These are phyloP conservation scores for Hibiscus tridactylites DNA, from an alignment of 345 rosid genomes.

Conservation along the genomic window DNA sequence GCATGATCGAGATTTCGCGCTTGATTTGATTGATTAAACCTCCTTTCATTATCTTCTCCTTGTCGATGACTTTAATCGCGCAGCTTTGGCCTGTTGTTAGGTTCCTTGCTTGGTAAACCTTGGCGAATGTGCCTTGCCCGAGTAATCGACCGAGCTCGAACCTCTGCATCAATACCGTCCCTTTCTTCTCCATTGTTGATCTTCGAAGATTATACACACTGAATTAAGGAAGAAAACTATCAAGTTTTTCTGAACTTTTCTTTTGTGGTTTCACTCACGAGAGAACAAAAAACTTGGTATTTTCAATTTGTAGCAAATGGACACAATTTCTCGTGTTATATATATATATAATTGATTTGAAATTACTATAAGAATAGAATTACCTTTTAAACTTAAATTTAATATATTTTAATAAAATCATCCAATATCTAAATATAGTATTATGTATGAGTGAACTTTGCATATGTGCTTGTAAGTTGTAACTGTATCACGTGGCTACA, in stretches of 20 bases:
- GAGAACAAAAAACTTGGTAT: too few relatives aligned
- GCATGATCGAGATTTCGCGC: constrained; percentile 80
- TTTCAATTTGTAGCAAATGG: too few relatives aligned
- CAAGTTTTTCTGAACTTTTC: background rate
- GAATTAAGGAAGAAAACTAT: background rate
- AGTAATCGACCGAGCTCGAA: constrained; percentile 70
- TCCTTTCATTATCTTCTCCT: constrained; percentile 46
- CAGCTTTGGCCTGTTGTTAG: constrained; percentile 49
- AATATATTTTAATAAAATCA: too few relatives aligned
- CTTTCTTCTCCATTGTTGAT: constrained; percentile 48
- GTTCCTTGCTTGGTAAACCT: constrained; percentile 68
- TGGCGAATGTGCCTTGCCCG: constrained; percentile 87
- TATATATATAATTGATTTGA: too few relatives aligned
- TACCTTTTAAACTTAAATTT: too few relatives aligned
- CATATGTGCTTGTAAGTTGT: background rate
- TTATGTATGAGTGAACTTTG: background rate
- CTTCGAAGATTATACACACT: background rate
- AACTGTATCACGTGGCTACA: background rate
- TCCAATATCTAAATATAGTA: too few relatives aligned
- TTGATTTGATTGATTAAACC: constrained; percentile 81
- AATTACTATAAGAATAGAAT: too few relatives aligned
- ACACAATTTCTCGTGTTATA: too few relatives aligned
- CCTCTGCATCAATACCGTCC: constrained; percentile 43
- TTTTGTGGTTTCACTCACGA: background rate
- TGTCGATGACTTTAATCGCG: constrained; percentile 70